Evolutionary conservation across 305 asterid genomes (phyloP).

Genomic region (Solanum hybrid): DNA sequence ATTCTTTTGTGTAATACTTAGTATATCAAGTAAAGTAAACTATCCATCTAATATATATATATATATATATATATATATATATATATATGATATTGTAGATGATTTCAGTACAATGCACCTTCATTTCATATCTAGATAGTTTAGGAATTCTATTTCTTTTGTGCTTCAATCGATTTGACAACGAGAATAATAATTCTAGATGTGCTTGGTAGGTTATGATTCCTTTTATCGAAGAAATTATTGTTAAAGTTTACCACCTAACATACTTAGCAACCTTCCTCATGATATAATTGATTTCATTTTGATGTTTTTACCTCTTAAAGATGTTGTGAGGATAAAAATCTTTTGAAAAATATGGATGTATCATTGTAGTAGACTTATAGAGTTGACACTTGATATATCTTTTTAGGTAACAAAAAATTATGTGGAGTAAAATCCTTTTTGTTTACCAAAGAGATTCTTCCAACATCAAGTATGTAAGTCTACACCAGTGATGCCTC

Average conservation of each 20-base stretch:
- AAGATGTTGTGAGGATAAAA: neutral
- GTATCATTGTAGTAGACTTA: neutral
- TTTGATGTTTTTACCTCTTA: neutral
- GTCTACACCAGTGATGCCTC: neutral
- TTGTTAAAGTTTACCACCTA: neutral
- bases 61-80: too few relatives aligned
- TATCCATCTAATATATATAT: neutral
- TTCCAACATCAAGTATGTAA: neutral
- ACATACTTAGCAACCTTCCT: neutral
- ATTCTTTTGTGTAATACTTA: neutral
- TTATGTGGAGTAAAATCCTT: neutral
- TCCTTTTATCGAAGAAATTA: neutral
- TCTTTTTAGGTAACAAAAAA: neutral
- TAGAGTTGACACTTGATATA: neutral
- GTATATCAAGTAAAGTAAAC: neutral
- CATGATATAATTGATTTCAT: neutral
- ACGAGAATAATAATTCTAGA: too few relatives aligned
- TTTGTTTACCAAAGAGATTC: neutral
- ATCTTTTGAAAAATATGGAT: neutral
- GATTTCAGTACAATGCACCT: neutral
- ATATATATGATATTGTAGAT: neutral
- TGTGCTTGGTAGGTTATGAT: neutral
- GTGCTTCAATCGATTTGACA: neutral
- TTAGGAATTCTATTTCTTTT: neutral
- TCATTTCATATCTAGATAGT: neutral